Conservation (phyloP, 768 basidiomycete species). For the Pulveroboletus sp. region DNA sequence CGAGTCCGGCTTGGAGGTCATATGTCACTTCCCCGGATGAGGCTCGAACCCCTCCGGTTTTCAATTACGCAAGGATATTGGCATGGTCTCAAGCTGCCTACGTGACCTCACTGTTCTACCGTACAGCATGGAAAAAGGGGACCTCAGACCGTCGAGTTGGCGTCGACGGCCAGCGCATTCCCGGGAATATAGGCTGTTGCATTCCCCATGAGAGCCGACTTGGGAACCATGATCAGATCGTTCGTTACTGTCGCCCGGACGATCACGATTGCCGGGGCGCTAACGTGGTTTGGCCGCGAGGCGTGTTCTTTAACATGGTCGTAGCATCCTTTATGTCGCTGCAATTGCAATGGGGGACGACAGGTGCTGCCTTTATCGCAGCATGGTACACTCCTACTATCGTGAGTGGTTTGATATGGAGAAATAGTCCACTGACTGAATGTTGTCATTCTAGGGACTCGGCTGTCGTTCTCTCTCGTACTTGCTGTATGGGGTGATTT, state of each 20-base stretch:
- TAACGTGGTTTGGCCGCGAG: conserved; percentile 16
- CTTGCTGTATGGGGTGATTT: not conserved
- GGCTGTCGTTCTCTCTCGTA: conserved; percentile 28
- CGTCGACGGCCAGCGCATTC: not conserved
- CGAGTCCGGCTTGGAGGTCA: not conserved
- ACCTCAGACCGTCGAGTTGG: not conserved
- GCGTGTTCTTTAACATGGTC: conserved; percentile 11
- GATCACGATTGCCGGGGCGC: not conserved
- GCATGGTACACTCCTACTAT: conserved; percentile 28
- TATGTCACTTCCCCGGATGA: conserved; percentile 1
- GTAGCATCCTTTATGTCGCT: not conserved
- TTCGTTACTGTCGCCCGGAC: conserved; percentile 13
- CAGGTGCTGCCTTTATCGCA: conserved; percentile 24
- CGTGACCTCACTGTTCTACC: conserved; percentile 4
- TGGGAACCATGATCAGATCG: conserved; percentile 2
- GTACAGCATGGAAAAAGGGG: conserved; percentile 1
- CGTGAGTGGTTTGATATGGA: not conserved
- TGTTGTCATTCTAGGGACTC: conserved; percentile 10
- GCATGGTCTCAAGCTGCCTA: not conserved
- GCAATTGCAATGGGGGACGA: conserved; percentile 28
- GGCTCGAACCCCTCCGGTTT: not conserved
- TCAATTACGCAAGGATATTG: not conserved
- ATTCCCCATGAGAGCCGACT: conserved; percentile 5
- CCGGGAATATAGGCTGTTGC: not conserved
- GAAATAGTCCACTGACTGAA: not conserved